Percentiles rank a stretch among this genome's conserved stretches.
These are phyloP conservation scores for Zarea fungicola DNA, from an alignment of 2,329 filamentous ascomycete genomes.

Conservation along the genomic window DNA sequence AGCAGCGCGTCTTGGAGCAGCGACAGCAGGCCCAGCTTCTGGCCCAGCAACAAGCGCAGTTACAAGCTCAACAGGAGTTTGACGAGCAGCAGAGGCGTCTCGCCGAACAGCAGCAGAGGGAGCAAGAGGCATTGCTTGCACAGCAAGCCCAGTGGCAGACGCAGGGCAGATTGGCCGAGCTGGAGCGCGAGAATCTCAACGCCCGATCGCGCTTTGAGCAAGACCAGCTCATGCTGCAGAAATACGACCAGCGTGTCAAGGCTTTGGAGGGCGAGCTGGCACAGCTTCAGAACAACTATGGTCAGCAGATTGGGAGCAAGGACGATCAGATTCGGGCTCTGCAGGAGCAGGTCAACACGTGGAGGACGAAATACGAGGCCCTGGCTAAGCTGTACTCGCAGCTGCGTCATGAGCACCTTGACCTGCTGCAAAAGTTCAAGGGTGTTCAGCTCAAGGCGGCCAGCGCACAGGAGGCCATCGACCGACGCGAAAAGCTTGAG, in stretches of 20 bases:
- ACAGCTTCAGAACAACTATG: slow-evolving; percentile 76
- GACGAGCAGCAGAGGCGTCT: slow-evolving; percentile 88
- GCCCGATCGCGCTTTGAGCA: slow-evolving; percentile 92
- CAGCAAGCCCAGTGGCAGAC: slow-evolving; percentile 93
- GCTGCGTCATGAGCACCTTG: slow-evolving; percentile 88
- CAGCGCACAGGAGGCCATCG: slow-evolving; percentile 94
- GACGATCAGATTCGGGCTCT: slow-evolving; percentile 91
- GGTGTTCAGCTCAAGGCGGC: slow-evolving; percentile 91
- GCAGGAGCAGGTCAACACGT: slow-evolving; percentile 96
- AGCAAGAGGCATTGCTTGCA: slow-evolving; percentile 81
- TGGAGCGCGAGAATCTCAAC: slow-evolving; percentile 92
- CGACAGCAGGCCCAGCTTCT: slow-evolving; percentile 78
- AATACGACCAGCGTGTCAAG: slow-evolving; percentile 94
- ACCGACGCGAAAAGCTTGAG: slow-evolving; percentile 88
- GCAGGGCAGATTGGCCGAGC: slow-evolving; percentile 88
- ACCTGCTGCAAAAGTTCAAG: slow-evolving; percentile 95
- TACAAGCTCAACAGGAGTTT: slow-evolving; percentile 89
- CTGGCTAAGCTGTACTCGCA: slow-evolving; percentile 97
- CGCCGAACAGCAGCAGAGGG: slow-evolving; percentile 81
- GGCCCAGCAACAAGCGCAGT: slow-evolving; percentile 74
- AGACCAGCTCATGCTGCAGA: slow-evolving; percentile 95
- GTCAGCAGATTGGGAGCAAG: slow-evolving; percentile 80
- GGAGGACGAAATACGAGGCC: slow-evolving; percentile 94
- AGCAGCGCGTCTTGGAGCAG: slow-evolving; percentile 82
- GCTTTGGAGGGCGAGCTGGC: slow-evolving; percentile 80